Base-by-base conservation (phyloP, 2,329 filamentous ascomycete genomes). In the Fusarium sp. region DNA sequence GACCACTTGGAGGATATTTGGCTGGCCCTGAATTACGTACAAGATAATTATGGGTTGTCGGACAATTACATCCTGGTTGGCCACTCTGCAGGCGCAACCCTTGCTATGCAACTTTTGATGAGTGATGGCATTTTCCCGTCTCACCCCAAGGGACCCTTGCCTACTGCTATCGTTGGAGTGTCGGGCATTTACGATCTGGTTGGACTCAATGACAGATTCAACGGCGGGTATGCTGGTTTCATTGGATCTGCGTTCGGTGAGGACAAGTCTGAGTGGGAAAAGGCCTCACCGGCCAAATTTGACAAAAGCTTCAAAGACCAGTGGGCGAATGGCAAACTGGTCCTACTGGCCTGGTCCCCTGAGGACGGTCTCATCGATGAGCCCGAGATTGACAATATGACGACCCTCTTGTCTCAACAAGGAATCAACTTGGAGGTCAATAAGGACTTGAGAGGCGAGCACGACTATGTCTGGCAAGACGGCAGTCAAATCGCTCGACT, bases 141-240 rank as follows among this genome's bases (percentile, higher is more conserved):
- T 51, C 58, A 49, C 50, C 70, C 44, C 26, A 61, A 77, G 11
- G 75, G 81, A 6, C 78, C 77, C 8, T 75, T 82, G 19, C 88
- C 88, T 0, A 74, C 79, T 4, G 86, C 84, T 6, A 78, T 92
- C n/a, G 75, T 92, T 7, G 85, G 89, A 34, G 78, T 91, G 21
- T 86, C 86, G 58, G 91, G 91, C 2, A 87, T 93, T 23, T 93
- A 92, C 77, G 87, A 91, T 73, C 77, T 93, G 12, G 82, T 82
- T 10, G 83, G 83, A 0, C 78, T 93, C 21, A 80, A 84, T 26
- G 77, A 81, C 48, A 81, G 84, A 10, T 81, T 85, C 37, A 76
- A 74, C 19, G 81, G 80, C 8, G 76, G 73, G 28, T 93, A 93
- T 75, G 75, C 79, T 8, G 82, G 82, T 6, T 89, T 93, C 65